Evolutionary conservation across 75 land plant species (phyloP).

Genomic region (Pinus albicaulis): DNA sequence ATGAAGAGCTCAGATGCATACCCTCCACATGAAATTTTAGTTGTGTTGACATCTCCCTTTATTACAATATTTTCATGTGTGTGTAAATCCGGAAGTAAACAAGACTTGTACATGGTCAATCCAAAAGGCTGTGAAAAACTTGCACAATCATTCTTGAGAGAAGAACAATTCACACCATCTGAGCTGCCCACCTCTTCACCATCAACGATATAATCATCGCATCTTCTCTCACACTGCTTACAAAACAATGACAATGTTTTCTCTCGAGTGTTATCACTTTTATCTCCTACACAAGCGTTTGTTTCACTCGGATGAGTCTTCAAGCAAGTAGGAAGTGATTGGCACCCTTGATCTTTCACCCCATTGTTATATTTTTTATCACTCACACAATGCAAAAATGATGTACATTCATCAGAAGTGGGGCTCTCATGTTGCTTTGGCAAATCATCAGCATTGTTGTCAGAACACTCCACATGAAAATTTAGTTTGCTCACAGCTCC

Average conservation of each 20-base stretch:
- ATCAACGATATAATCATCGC: slow-evolving; percentile 49
- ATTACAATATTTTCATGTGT: no score
- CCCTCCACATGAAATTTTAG: background rate
- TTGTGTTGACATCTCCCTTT: background rate
- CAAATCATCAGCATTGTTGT: background rate
- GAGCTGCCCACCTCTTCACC: slow-evolving; percentile 50
- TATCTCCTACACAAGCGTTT: background rate
- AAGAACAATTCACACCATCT: slow-evolving; percentile 9
- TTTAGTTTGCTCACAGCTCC: background rate
- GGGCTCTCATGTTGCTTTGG: slow-evolving; percentile 10
- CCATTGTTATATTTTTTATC: background rate
- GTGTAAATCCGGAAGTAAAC: no score
- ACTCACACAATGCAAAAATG: background rate
- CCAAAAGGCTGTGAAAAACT: slow-evolving; percentile 16
- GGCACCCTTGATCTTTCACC: background rate
- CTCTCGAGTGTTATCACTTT: background rate
- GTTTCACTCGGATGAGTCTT: background rate
- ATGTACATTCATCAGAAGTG: background rate
- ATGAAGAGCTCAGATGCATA: slow-evolving; percentile 30
- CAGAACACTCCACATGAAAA: background rate
- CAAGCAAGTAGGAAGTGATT: background rate
- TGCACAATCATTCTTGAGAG: slow-evolving; percentile 19
- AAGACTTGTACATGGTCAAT: background rate
- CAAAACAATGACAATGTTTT: background rate
- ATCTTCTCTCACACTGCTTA: background rate